Conservation (phyloP, 192 early-diverging fungal species). For the Podochytrium sp. region DNA sequence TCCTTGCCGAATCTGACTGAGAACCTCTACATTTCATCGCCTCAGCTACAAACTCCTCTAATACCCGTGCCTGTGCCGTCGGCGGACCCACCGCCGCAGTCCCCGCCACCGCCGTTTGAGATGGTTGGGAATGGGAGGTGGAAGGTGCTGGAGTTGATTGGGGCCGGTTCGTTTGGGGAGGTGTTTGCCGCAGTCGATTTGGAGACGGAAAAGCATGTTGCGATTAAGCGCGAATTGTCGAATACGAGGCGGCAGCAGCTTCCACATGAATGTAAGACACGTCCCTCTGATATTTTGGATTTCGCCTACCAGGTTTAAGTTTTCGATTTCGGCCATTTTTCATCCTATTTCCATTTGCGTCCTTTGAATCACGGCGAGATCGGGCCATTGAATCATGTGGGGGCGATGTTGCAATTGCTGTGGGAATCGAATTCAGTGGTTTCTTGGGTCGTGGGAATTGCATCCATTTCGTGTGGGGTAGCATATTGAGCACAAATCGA, state of each 20-base stretch:
- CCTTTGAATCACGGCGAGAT: too few relatives aligned
- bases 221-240: slow-evolving; percentile 45
- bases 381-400: too few relatives aligned
- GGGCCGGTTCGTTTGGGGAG: slow-evolving; percentile 50
- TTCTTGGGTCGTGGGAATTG: too few relatives aligned
- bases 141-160: slow-evolving; percentile 42
- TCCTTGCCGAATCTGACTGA: background rate
- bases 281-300: too few relatives aligned
- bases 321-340: too few relatives aligned
- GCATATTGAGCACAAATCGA: too few relatives aligned
- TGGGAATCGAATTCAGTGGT: too few relatives aligned
- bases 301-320: too few relatives aligned
- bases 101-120: slow-evolving; percentile 1
- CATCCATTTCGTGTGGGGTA: too few relatives aligned
- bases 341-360: too few relatives aligned
- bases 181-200: slow-evolving; percentile 45
- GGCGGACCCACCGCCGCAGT: background rate
- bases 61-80: background rate
- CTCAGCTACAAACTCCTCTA: background rate
- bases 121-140: slow-evolving; percentile 33
- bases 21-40: background rate
- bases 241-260: slow-evolving; percentile 8
- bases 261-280: slow-evolving; percentile 35
- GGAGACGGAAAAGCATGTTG: slow-evolving; percentile 37
- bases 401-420: too few relatives aligned